These are phyloP conservation scores for Fusarium nurragi DNA, from an alignment of 2,329 filamentous ascomycete species.

Conservation along the genomic window DNA sequence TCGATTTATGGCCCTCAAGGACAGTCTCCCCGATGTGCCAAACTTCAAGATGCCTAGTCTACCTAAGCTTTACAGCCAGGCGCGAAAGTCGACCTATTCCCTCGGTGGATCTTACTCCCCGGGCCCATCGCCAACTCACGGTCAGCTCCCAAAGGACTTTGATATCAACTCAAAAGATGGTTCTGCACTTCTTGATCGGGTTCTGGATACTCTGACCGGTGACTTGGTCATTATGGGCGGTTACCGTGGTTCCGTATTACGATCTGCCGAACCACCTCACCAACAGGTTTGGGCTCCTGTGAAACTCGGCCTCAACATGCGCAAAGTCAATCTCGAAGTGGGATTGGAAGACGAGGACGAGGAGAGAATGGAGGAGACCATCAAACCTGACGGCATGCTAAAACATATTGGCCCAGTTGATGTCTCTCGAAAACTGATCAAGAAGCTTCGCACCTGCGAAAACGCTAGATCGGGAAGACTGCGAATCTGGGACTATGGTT, in stretches of 20 bases:
- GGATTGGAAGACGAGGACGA: conserved; percentile 85
- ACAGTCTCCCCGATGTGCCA: conserved; percentile 83
- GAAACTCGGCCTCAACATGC: conserved; percentile 89
- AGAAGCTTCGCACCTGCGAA: conserved; percentile 76
- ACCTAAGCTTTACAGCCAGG: conserved; percentile 58
- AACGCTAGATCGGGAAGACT: conserved; percentile 77
- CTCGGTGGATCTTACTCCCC: conserved; percentile 46
- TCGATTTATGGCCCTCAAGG: conserved; percentile 87
- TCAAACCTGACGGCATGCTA: conserved; percentile 88
- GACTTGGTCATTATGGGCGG: conserved; percentile 91
- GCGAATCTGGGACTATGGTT: conserved; percentile 88
- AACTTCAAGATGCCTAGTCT: conserved; percentile 76
- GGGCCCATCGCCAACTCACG: conserved; percentile 41
- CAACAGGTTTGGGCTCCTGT: conserved; percentile 95
- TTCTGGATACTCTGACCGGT: conserved; percentile 76
- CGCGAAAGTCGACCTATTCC: conserved; percentile 47
- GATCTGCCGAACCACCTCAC: conserved; percentile 82
- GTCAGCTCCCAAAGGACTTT: conserved; percentile 35
- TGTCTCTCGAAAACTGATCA: conserved; percentile 84
- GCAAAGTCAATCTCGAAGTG: conserved; percentile 91
- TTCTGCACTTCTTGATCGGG: conserved; percentile 58
- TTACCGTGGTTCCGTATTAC: conserved; percentile 88
- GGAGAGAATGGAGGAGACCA: conserved; percentile 81
- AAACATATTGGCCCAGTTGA: conserved; percentile 92
- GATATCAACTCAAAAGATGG: conserved; percentile 30